Evolutionary conservation across 306 rosid genomes (phyloP).

Genomic region (Neltuma alba): DNA sequence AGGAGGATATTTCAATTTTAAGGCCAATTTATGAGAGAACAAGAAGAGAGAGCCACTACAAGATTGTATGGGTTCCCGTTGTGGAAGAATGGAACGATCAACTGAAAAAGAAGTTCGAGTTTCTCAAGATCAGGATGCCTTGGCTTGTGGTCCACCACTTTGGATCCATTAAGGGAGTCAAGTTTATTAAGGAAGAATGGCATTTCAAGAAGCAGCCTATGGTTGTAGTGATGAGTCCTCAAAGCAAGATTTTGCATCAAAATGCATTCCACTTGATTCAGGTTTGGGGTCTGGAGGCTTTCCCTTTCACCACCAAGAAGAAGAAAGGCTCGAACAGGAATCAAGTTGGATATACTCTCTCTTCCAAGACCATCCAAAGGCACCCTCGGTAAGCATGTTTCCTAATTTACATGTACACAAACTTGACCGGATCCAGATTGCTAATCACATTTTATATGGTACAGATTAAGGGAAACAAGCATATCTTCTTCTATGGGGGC

Average conservation of each 20-base stretch:
- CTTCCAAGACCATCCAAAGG: neutral
- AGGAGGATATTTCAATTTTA: constrained; percentile 35
- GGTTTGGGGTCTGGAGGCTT: constrained; percentile 52
- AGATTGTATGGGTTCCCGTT: constrained; percentile 66
- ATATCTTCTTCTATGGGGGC: constrained; percentile 59
- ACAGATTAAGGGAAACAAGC: constrained; percentile 41
- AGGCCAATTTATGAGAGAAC: constrained; percentile 38
- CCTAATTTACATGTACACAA: neutral
- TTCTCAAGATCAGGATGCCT: constrained; percentile 46
- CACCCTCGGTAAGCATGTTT: constrained; percentile 34
- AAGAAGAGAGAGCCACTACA: constrained; percentile 29
- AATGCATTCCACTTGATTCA: constrained; percentile 60
- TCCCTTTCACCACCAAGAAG: constrained; percentile 38
- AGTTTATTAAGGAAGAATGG: constrained; percentile 51
- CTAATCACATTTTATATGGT: neutral
- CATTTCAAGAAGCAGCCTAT: constrained; percentile 50
- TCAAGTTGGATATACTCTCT: constrained; percentile 27
- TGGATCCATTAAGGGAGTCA: constrained; percentile 43
- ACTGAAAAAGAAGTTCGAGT: constrained; percentile 36
- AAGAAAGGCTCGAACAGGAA: neutral
- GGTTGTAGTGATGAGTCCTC: constrained; percentile 43
- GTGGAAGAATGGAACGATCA: constrained; percentile 57
- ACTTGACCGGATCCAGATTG: no score
- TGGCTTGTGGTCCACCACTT: constrained; percentile 47
- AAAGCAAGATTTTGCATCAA: constrained; percentile 43